A percentile compares a stretch with the other conserved stretches of the same genome.
Evolutionary conservation across 1,284 basidiomycete species (phyloP).

Genomic region (Austroboletus niveus): DNA sequence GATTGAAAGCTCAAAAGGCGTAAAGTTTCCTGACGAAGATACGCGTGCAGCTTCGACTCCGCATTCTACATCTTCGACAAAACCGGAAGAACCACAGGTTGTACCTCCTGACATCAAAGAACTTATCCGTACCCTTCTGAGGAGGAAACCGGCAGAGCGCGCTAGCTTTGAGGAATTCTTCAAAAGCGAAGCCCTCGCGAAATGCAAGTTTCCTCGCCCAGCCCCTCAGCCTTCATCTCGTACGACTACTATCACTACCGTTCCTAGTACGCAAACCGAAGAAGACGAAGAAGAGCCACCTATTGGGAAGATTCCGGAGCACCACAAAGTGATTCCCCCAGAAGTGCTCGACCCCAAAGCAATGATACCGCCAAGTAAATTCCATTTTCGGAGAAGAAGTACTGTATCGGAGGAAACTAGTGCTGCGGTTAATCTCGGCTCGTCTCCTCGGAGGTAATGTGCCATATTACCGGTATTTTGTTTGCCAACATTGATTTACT

Average conservation of each 20-base stretch:
- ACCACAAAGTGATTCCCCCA: constrained; percentile 66
- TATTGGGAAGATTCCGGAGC: constrained; percentile 51
- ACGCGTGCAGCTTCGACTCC: constrained; percentile 34
- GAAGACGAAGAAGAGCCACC: constrained; percentile 31
- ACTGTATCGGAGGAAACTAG: constrained; percentile 18
- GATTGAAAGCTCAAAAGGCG: constrained; percentile 84
- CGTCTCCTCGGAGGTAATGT: constrained; percentile 21
- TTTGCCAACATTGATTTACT: background rate
- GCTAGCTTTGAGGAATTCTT: constrained; percentile 95
- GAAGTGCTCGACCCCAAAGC: constrained; percentile 74
- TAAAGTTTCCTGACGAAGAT: constrained; percentile 93
- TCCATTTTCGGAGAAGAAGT: constrained; percentile 56
- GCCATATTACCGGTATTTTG: background rate
- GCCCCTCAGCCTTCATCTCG: constrained; percentile 24
- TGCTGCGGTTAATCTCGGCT: background rate
- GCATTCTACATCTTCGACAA: constrained; percentile 19
- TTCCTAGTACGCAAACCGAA: constrained; percentile 22
- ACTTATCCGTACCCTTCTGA: constrained; percentile 82
- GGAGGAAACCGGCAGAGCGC: constrained; percentile 81
- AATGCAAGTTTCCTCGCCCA: constrained; percentile 68
- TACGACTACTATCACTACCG: constrained; percentile 8
- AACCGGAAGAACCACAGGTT: constrained; percentile 42
- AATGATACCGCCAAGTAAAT: constrained; percentile 76
- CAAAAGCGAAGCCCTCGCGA: constrained; percentile 75
- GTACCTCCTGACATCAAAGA: constrained; percentile 87